These are phyloP conservation scores for Boletus rufocinnamomeus DNA, from an alignment of 768 basidiomycete genomes.

Conservation along the genomic window DNA sequence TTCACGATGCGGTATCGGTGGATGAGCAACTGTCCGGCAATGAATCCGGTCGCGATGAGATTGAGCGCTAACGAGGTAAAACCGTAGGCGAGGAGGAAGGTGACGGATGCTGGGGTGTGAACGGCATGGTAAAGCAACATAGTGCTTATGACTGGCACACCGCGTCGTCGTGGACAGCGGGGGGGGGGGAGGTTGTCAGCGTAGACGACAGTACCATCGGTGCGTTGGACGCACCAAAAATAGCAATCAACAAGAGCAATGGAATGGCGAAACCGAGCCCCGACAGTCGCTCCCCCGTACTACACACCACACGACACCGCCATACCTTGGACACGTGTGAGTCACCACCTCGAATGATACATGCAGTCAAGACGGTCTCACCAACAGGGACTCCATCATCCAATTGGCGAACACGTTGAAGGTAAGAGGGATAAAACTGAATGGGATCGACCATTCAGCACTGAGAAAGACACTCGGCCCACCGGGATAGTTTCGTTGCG, in stretches of 20 bases:
- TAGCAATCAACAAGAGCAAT: conserved; percentile 37
- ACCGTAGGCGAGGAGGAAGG: conserved; percentile 28
- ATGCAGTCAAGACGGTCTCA: neutral
- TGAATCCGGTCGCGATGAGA: conserved; percentile 30
- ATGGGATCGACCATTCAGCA: conserved; percentile 8
- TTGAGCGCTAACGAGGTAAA: conserved; percentile 31
- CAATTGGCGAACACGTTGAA: conserved; percentile 8
- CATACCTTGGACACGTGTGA: conserved; percentile 36
- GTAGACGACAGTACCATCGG: too few relatives aligned
- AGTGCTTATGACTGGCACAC: neutral
- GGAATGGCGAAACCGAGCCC: conserved; percentile 41
- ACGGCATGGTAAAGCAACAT: conserved; percentile 32
- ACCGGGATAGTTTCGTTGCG: conserved; percentile 30
- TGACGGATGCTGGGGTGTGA: neutral
- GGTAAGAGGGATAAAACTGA: neutral
- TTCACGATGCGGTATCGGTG: conserved; percentile 24
- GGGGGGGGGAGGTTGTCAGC: neutral
- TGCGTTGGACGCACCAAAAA: conserved; percentile 48
- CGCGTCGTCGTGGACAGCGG: neutral
- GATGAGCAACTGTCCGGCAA: conserved; percentile 30
- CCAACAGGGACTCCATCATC: conserved; percentile 14
- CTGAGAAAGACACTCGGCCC: conserved; percentile 29
- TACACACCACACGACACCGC: conserved; percentile 51
- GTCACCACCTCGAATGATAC: neutral
- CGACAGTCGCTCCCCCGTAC: conserved; percentile 32